Evolutionary conservation across 1,139 yeast genomes (phyloP).

Genomic region (Suhomyces kunorum): DNA sequence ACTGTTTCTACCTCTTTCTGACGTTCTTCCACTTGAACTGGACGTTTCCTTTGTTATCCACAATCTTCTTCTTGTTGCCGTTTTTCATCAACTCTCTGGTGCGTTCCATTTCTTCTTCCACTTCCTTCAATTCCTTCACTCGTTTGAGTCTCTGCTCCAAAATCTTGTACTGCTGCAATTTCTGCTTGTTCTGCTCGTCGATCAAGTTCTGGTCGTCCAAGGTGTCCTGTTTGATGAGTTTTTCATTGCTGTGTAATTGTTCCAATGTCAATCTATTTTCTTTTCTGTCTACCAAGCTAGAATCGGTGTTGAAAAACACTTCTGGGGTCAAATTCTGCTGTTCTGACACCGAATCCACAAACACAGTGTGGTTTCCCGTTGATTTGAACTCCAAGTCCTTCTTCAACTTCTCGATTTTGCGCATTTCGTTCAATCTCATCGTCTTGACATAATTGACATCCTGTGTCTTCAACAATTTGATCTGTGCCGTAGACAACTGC

Average conservation of each 20-base stretch:
- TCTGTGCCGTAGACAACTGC: conserved; percentile 68
- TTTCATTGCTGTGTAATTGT: conserved; percentile 54
- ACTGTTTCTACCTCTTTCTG: conserved; percentile 58
- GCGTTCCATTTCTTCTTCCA: conserved; percentile 70
- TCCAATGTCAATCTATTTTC: conserved; percentile 70
- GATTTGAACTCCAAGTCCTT: conserved; percentile 54
- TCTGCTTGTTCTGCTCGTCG: conserved; percentile 52
- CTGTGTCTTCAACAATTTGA: conserved; percentile 81
- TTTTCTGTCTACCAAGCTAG: conserved; percentile 57
- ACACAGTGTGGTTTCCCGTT: conserved; percentile 79
- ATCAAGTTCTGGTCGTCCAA: conserved; percentile 35
- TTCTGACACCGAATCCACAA: conserved; percentile 65
- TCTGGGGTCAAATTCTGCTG: conserved; percentile 64
- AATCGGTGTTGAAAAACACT: conserved; percentile 68
- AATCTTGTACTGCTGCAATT: conserved; percentile 56
- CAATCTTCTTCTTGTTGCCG: conserved; percentile 79
- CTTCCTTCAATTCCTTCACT: conserved; percentile 62
- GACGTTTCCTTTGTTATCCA: conserved; percentile 62
- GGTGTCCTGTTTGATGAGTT: conserved; percentile 28
- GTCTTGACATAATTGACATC: conserved; percentile 85
- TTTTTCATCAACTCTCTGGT: conserved; percentile 89
- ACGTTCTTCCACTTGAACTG: conserved; percentile 86
- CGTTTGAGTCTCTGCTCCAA: conserved; percentile 65
- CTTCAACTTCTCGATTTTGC: conserved; percentile 62
- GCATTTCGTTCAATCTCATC: conserved; percentile 65